These are phyloP conservation scores for Penicillium samsonianum DNA, from an alignment of 495 filamentous ascomycete species.

Conservation along the genomic window DNA sequence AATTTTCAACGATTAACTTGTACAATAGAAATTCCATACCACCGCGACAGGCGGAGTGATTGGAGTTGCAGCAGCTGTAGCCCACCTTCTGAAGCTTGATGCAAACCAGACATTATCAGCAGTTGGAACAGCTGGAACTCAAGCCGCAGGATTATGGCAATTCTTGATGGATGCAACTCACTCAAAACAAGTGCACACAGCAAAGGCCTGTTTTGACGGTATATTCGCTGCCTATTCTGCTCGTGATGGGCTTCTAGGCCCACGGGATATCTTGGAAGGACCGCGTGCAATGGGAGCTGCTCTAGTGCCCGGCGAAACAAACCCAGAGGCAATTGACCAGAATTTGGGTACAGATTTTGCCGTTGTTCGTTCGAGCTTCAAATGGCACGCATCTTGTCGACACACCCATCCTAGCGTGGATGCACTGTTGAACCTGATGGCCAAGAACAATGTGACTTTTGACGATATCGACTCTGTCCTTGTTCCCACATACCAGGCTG, in stretches of 20 bases:
- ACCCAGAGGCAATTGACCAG: constrained; percentile 32
- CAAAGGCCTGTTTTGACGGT: constrained; percentile 39
- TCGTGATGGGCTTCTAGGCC: constrained; percentile 32
- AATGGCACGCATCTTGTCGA: constrained; percentile 42
- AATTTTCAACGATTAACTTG: constrained; percentile 1
- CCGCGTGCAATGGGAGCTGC: constrained; percentile 35
- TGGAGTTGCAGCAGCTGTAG: constrained; percentile 35
- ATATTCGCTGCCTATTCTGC: constrained; percentile 40
- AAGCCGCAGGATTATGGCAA: constrained; percentile 42
- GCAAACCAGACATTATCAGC: constrained; percentile 29
- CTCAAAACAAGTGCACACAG: constrained; percentile 43
- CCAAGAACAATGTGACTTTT: constrained; percentile 29
- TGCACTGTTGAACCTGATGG: constrained; percentile 34
- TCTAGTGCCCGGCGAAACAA: constrained; percentile 28
- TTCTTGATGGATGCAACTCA: constrained; percentile 40
- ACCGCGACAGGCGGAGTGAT: constrained; percentile 39
- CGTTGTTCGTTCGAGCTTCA: constrained; percentile 36
- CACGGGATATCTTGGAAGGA: constrained; percentile 40
- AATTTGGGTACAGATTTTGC: constrained; percentile 31
- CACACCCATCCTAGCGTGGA: constrained; percentile 42
- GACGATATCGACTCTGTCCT: constrained; percentile 36
- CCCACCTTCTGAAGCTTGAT: constrained; percentile 31
- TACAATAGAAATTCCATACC: constrained; percentile 33
- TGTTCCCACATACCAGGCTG: constrained; percentile 36
- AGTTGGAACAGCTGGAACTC: constrained; percentile 40